Conservation (phyloP, 2,329 filamentous ascomycete genomes). For the Scleromitrula shiraiana region DNA sequence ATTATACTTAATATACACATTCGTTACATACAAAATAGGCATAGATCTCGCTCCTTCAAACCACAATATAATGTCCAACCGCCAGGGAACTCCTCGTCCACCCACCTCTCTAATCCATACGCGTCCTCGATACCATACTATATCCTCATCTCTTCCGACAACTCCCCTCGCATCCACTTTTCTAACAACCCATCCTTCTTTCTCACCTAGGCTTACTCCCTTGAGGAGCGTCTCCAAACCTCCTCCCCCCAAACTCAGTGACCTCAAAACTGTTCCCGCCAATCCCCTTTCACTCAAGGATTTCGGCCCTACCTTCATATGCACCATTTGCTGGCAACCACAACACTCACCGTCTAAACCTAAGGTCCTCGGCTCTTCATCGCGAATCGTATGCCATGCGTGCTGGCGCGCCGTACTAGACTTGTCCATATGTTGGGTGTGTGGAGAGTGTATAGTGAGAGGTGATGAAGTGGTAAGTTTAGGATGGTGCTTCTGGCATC, state of each 20-base stretch:
- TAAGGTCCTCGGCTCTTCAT: conserved; percentile 36
- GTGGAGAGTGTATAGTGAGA: conserved; percentile 45
- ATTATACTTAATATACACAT: background rate
- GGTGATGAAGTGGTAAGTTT: conserved; percentile 48
- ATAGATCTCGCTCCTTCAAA: background rate
- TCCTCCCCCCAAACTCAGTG: background rate
- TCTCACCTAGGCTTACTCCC: background rate
- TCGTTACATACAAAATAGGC: background rate
- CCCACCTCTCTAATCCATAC: background rate
- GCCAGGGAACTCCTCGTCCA: conserved; percentile 2
- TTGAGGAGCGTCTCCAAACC: background rate
- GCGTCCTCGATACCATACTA: conserved; percentile 3
- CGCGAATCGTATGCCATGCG: conserved; percentile 40
- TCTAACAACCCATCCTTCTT: too few species aligned
- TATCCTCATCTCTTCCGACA: background rate
- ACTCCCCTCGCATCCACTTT: background rate
- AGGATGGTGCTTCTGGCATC: conserved; percentile 55
- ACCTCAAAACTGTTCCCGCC: background rate
- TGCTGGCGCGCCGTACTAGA: conserved; percentile 43
- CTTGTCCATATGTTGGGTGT: conserved; percentile 50
- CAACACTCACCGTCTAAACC: conserved; percentile 29
- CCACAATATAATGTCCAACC: background rate
- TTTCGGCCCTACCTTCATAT: conserved; percentile 38
- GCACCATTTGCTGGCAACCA: conserved; percentile 47
- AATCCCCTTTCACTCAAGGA: too few species aligned